Conservation (phyloP, 805 yeast species). For the Cyberlindnera samutprakarnensis region DNA sequence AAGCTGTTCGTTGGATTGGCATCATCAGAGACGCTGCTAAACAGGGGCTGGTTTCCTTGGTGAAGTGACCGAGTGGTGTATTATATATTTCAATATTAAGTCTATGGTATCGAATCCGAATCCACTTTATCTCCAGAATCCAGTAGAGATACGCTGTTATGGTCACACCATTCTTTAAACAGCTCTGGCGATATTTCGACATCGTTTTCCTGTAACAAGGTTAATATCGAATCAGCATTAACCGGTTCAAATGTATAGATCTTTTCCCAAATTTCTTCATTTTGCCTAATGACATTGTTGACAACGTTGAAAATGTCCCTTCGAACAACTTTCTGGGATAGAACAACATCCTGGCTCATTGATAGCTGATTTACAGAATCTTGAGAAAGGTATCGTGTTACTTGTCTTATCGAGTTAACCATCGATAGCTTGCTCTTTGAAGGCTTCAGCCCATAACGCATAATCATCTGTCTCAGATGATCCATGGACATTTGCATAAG, state of each 20-base stretch:
- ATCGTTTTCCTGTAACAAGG: conserved; percentile 5
- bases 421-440: conserved; percentile 13
- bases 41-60: conserved; percentile 5
- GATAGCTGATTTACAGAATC: conserved; percentile 13
- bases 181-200: conserved; percentile 7
- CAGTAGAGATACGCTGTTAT: conserved; percentile 16
- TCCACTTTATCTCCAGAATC: conserved; percentile 8
- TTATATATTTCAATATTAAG: neutral
- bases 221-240: conserved; percentile 1
- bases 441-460: conserved; percentile 21
- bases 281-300: conserved; percentile 6
- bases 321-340: conserved; percentile 17
- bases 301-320: conserved; percentile 15
- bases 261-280: conserved; percentile 12
- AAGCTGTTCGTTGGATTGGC: conserved; percentile 22
- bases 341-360: conserved; percentile 13
- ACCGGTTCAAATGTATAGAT: conserved; percentile 21
- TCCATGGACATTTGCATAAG: conserved; percentile 12
- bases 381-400: conserved; percentile 9
- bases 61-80: too few relatives aligned
- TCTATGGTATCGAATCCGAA: conserved; percentile 1
- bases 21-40: conserved; percentile 14
- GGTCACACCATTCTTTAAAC: conserved; percentile 20
- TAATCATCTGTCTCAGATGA: conserved; percentile 14
- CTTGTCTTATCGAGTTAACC: conserved; percentile 15